These are phyloP conservation scores for Pilasporangium apinafurcum DNA, from an alignment of 352 stramenopile genomes.

Conservation along the genomic window DNA sequence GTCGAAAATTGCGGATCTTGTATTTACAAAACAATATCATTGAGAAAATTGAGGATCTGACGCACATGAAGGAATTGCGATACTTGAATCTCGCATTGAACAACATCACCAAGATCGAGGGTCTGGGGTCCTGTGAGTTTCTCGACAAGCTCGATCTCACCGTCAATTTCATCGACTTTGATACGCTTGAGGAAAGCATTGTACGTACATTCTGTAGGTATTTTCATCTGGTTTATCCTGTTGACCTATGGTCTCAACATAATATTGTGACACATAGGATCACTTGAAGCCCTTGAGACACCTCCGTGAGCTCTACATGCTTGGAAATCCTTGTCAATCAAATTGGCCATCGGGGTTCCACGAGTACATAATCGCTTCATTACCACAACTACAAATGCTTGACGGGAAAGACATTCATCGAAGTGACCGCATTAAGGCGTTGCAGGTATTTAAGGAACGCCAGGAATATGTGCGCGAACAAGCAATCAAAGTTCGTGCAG, in stretches of 20 bases:
- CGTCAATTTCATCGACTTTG: conserved; percentile 94
- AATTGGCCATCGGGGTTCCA: conserved; percentile 68
- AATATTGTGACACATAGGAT: conserved; percentile 18
- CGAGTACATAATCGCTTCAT: conserved; percentile 79
- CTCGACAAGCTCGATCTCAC: conserved; percentile 92
- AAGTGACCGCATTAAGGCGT: conserved; percentile 82
- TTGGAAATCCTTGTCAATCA: conserved; percentile 88
- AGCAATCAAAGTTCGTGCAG: conserved; percentile 9
- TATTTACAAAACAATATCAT: conserved; percentile 98
- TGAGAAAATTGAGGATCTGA: conserved; percentile 87
- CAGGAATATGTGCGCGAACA: conserved; percentile 25
- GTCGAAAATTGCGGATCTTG: conserved; percentile 90
- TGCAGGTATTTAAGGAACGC: conserved; percentile 68
- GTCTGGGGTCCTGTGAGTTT: conserved; percentile 80
- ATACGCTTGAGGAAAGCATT: conserved; percentile 84
- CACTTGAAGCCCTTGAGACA: conserved; percentile 71
- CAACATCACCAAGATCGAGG: conserved; percentile 90
- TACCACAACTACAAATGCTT: conserved; percentile 81
- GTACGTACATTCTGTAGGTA: conserved; percentile 9
- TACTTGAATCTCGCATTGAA: conserved; percentile 96
- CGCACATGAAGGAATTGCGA: conserved; percentile 90
- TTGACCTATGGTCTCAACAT: too few species aligned
- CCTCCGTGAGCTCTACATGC: conserved; percentile 92
- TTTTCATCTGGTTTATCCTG: not conserved
- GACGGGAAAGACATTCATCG: conserved; percentile 89